Base-by-base conservation (phyloP, 257 asterid genomes). In the Ocimum tenuiflorum region DNA sequence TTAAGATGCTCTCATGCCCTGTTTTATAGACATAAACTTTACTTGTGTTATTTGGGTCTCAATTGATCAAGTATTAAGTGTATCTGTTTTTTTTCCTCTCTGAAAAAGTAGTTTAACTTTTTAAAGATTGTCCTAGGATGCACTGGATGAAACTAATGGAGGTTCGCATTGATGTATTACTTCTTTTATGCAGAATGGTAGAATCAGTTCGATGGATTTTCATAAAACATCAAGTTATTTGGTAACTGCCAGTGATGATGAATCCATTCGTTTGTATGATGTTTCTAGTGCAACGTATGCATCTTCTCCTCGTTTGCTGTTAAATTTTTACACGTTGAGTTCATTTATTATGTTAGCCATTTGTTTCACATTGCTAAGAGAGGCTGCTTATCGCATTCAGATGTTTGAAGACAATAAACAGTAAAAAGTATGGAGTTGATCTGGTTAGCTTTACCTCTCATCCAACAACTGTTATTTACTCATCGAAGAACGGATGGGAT, bases 401-500 rank as follows among this genome's bases (percentile, higher is more conserved):
- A 59, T 91, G 96, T 75, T 71, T 94, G 88, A 94, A 88, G 91
- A 90, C 99, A 27, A 94, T 94, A 57, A 94, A 90, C 73, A 94
- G 97, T 81, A 88, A 94, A 76, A 90, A 94, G 55, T 90, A 94
- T 54, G 99, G 97, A 45, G 97, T 94, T 59, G 97, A 94, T 75
- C 85, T 94, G 39, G 99, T 94, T 79, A 79, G 95, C 82, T 94
- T 94, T 80, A 94, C 99, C 66, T 88, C 96, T 71, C 97, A 94
- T 71, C 95, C 95, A 4, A 84, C 96, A 31, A 89, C 97, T 61
- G 99, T 94, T 31, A 90, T 94, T 73, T 94, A 90, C 82, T 94
- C 97, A 39, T 94, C 97, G 14, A 94, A 88, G 88, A 94, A 94
- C 77, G 99, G 99, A 41, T 94, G 99, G 99, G 99, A 94, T 74